Percentiles rank a stretch among this genome's conserved stretches.
Conservation (phyloP, 2,329 filamentous ascomycete genomes). For the Colletotrichum chlorophyti region DNA sequence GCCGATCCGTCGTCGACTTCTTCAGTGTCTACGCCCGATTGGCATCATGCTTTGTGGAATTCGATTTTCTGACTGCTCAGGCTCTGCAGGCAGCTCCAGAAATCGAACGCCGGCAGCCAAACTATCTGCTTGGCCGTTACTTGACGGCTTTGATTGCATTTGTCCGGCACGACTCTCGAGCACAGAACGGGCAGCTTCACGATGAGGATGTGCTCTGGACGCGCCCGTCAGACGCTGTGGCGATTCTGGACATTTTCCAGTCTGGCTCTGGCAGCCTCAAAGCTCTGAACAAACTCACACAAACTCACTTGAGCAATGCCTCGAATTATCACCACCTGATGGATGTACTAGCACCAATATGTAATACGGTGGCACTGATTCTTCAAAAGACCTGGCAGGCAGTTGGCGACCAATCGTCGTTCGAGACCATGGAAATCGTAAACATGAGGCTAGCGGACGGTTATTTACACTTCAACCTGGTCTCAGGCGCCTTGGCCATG, state of each 20-base stretch:
- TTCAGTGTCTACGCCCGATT: conserved; percentile 54
- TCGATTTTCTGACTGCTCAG: conserved; percentile 49
- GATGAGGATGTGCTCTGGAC: conserved; percentile 38
- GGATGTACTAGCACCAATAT: conserved; percentile 48
- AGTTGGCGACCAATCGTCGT: conserved; percentile 14
- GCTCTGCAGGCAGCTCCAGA: conserved; percentile 17
- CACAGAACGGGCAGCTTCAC: conserved; percentile 7
- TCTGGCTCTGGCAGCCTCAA: conserved; percentile 48
- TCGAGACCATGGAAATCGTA: conserved; percentile 32
- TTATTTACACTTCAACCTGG: conserved; percentile 49
- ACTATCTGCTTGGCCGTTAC: conserved; percentile 52
- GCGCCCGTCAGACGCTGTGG: conserved; percentile 31
- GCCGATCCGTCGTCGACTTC: conserved; percentile 42
- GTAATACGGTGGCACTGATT: conserved; percentile 42
- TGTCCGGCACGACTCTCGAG: conserved; percentile 31
- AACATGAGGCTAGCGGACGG: conserved; percentile 46
- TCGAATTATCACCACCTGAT: conserved; percentile 53
- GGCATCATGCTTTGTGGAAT: conserved; percentile 56
- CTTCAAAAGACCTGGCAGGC: conserved; percentile 38
- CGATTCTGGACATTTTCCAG: conserved; percentile 52
- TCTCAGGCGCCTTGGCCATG: conserved; percentile 49
- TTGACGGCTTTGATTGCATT: conserved; percentile 50
- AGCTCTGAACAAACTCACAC: conserved; percentile 50
- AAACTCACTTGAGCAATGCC: conserved; percentile 47
- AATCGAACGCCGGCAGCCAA: conserved; percentile 41